phyloP scores from a whole-genome alignment of 2,329 filamentous ascomycete genomes.

The Pezicula radicicola region DNA sequence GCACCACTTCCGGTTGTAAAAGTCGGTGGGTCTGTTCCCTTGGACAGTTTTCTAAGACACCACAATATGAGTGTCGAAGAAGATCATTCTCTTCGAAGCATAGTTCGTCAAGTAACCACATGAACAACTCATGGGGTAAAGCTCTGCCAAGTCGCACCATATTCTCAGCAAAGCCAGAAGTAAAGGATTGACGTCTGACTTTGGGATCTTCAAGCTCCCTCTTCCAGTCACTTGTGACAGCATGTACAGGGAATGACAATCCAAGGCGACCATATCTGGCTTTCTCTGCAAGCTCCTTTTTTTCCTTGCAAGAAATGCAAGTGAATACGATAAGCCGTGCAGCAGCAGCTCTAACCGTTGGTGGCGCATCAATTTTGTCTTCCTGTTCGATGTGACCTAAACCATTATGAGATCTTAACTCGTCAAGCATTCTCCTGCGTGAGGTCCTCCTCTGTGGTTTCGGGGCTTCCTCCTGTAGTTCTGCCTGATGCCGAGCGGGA shows the following conservation, averaged over 20 bases:
- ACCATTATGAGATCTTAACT: too few species aligned
- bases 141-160: slow-evolving; percentile 40
- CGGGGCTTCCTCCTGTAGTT: too few species aligned
- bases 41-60: slow-evolving; percentile 42
- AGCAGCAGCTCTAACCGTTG: neutral
- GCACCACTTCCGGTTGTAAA: slow-evolving; percentile 41
- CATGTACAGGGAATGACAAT: slow-evolving; percentile 17
- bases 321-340: neutral
- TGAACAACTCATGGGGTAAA: slow-evolving; percentile 61
- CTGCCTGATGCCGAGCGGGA: slow-evolving; percentile 42
- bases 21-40: slow-evolving; percentile 39
- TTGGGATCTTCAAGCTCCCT: slow-evolving; percentile 40
- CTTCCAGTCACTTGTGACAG: slow-evolving; percentile 17
- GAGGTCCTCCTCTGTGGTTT: too few species aligned
- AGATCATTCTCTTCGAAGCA: slow-evolving; percentile 51
- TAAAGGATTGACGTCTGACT: slow-evolving; percentile 54
- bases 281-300: neutral
- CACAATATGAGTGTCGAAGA: slow-evolving; percentile 58
- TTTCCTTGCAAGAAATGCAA: neutral
- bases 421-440: too few species aligned
- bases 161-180: slow-evolving; percentile 59
- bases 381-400: too few species aligned
- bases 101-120: slow-evolving; percentile 63
- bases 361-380: too few species aligned
- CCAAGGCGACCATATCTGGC: neutral